Evolutionary conservation across 225 moss, liverwort and hornwort genomes (phyloP).

Genomic region (Bryum argenteum): DNA sequence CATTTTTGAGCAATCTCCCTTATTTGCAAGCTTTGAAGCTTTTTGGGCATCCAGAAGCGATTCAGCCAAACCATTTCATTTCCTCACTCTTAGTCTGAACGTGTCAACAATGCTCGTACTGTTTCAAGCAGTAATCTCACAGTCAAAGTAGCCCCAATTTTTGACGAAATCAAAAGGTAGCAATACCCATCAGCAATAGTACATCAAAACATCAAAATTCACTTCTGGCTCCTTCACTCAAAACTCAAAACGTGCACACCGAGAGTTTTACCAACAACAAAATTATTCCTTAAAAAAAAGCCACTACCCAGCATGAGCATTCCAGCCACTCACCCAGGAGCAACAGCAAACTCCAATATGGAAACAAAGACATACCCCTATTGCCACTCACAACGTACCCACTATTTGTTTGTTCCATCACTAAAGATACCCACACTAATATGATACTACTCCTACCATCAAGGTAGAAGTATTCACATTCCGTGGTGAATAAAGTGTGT

Average conservation of each 20-base stretch:
- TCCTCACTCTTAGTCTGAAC: too few species aligned
- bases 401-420: too few species aligned
- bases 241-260: background rate
- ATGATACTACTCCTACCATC: too few species aligned
- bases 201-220: background rate
- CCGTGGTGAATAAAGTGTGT: too few species aligned
- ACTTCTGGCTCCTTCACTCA: background rate
- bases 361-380: too few species aligned
- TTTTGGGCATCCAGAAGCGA: too few species aligned
- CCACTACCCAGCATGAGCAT: constrained; percentile 4
- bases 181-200: background rate
- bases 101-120: too few species aligned
- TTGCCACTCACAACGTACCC: background rate
- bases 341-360: background rate
- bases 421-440: too few species aligned
- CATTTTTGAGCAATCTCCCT: too few species aligned
- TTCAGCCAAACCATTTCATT: too few species aligned
- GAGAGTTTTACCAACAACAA: background rate
- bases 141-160: background rate
- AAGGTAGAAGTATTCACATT: too few species aligned
- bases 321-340: background rate
- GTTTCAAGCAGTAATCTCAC: background rate
- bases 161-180: background rate
- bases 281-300: background rate
- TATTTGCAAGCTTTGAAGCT: too few species aligned